phyloP scores from a whole-genome alignment of 208 protist species.

The Acanthamoeba sp. region DNA sequence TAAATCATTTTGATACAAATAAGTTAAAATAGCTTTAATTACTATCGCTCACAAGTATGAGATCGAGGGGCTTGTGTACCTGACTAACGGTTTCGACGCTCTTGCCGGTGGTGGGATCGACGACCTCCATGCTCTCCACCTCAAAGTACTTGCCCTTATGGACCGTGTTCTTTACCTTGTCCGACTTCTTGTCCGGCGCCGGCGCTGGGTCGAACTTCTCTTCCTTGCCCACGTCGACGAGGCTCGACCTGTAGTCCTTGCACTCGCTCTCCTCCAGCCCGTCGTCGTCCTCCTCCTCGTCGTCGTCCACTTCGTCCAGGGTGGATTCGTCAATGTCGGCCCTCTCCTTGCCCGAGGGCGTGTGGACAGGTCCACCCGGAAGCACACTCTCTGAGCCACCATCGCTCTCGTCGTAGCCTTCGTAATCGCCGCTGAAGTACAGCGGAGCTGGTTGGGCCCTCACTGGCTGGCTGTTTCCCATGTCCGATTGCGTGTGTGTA shows the following conservation, averaged over 20 bases:
- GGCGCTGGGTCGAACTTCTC: not conserved
- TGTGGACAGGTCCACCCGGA: not conserved
- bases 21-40: not conserved
- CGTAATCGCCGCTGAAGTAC: no score
- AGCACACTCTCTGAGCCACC: not conserved
- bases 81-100: not conserved
- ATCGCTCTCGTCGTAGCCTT: not conserved
- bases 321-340: not conserved
- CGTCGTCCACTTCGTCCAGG: not conserved
- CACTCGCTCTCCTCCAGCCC: no score
- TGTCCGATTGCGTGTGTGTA: no score
- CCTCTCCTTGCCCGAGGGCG: not conserved
- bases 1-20: not conserved
- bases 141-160: constrained; percentile 64
- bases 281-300: not conserved
- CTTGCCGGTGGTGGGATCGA: constrained; percentile 62
- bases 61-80: not conserved
- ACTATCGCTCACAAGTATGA: not conserved
- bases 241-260: constrained; percentile 51
- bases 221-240: constrained; percentile 29
- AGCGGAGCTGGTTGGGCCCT: no score
- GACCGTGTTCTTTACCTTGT: not conserved
- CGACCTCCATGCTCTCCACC: constrained; percentile 45
- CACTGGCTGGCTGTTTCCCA: no score
- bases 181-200: constrained; percentile 18